A percentile compares a stretch with the other conserved stretches of the same genome.
These are phyloP conservation scores for Hyaloraphidium curvatum DNA, from an alignment of 192 early-diverging fungal genomes.

Conservation along the genomic window DNA sequence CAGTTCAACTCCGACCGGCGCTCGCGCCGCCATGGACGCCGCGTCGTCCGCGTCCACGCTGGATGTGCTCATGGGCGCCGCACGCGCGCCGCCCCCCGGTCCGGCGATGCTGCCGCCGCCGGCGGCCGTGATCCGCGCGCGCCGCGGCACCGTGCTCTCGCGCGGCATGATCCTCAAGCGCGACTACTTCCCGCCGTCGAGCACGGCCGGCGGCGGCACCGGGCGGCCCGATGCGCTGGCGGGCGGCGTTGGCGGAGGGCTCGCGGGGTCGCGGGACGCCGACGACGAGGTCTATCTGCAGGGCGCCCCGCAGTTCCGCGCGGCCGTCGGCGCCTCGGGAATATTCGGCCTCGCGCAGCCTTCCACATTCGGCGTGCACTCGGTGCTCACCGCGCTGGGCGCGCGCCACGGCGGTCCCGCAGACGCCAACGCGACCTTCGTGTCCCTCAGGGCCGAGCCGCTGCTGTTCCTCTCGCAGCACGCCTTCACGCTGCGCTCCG, in stretches of 20 bases:
- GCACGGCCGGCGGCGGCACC: not conserved
- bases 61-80: too few species aligned
- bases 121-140: not conserved
- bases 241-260: not conserved
- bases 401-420: not conserved
- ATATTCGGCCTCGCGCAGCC: not conserved
- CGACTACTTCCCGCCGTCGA: not conserved
- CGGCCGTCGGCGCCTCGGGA: constrained; percentile 8
- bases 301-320: constrained; percentile 46
- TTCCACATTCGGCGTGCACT: not conserved
- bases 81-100: too few species aligned
- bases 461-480: constrained; percentile 25
- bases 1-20: too few species aligned
- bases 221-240: not conserved
- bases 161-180: not conserved
- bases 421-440: not conserved
- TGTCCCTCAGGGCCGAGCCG: constrained; percentile 9
- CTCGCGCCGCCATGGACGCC: too few species aligned
- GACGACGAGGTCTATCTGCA: constrained; percentile 36
- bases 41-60: too few species aligned
- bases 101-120: not conserved
- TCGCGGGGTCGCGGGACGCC: constrained; percentile 7
- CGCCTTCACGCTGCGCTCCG: constrained; percentile 41
- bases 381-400: not conserved
- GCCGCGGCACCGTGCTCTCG: not conserved